phyloP scores from a whole-genome alignment of 169 alveolate species.

The Condylostoma magnum region DNA sequence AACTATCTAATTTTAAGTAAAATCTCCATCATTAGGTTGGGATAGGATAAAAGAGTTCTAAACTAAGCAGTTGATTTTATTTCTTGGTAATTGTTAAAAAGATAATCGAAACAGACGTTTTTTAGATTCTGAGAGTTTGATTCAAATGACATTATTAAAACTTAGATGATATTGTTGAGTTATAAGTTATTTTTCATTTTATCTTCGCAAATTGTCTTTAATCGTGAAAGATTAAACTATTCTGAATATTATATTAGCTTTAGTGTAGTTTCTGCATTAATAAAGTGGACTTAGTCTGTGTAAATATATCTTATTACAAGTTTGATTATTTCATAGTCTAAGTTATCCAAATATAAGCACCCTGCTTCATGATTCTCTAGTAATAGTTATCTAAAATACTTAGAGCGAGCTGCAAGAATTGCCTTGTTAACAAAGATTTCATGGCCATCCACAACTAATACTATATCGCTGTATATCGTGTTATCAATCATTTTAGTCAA shows the following conservation, averaged over 20 bases:
- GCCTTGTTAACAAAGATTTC: conserved; percentile 45
- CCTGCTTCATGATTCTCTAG: conserved; percentile 31
- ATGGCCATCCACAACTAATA: conserved; percentile 39
- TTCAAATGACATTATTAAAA: conserved; percentile 42
- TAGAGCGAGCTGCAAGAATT: conserved; percentile 39
- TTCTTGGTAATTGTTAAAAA: conserved; percentile 13
- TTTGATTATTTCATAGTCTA: conserved; percentile 48
- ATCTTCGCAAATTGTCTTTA: conserved; percentile 67
- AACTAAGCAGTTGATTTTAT: conserved; percentile 26
- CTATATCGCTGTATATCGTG: conserved; percentile 37
- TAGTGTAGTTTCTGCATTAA: conserved; percentile 44
- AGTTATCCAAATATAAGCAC: conserved; percentile 30
- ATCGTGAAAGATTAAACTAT: conserved; percentile 53
- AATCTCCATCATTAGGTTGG: conserved; percentile 36
- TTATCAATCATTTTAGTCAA: conserved; percentile 33
- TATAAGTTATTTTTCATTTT: conserved; percentile 35
- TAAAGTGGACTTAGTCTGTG: conserved; percentile 61
- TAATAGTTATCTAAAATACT: conserved; percentile 54
- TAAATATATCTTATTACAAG: conserved; percentile 68
- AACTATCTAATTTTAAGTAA: conserved; percentile 16
- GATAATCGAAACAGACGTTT: conserved; percentile 47
- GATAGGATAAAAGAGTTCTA: conserved; percentile 26
- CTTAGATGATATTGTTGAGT: conserved; percentile 43
- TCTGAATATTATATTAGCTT: conserved; percentile 71
- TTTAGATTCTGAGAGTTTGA: conserved; percentile 28